Conservation (phyloP, 2,329 filamentous ascomycete species). For the Chaetomium globosum region DNA sequence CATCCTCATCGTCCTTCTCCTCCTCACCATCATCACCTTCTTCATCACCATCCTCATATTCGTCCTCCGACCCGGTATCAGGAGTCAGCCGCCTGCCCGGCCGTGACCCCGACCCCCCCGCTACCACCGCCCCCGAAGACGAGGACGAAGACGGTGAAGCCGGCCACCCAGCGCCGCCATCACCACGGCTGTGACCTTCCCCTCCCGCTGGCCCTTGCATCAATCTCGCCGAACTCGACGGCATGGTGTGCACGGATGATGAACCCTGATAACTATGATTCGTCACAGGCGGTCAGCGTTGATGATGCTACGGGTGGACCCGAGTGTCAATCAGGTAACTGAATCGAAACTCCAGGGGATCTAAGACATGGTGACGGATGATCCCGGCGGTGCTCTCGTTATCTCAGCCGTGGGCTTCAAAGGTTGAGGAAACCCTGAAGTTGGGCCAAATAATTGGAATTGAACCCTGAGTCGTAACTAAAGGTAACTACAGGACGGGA, state of each 20-base stretch:
- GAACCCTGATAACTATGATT: not conserved
- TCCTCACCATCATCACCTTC: not conserved
- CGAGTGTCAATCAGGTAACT: not conserved
- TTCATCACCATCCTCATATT: conserved; percentile 18
- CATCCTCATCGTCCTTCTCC: conserved; percentile 18
- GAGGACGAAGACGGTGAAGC: conserved; percentile 7
- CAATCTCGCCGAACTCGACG: not conserved
- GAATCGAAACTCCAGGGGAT: not conserved
- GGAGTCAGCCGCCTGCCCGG: conserved; percentile 9
- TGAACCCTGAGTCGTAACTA: not conserved
- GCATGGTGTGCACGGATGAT: not conserved
- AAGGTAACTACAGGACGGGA: not conserved
- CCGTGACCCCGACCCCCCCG: not conserved
- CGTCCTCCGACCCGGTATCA: conserved; percentile 23
- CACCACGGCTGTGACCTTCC: not conserved
- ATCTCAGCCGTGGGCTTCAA: not conserved
- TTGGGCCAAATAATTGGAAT: not conserved
- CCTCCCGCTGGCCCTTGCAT: not conserved
- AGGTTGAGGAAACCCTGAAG: not conserved
- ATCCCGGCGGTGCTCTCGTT: not conserved
- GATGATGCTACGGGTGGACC: not conserved
- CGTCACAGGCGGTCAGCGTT: not conserved
- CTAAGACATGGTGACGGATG: not conserved
- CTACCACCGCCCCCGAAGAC: not conserved
- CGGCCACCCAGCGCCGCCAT: not conserved